Base-by-base conservation (phyloP, 2,329 filamentous ascomycete species). In the Zasmidium cellare region DNA sequence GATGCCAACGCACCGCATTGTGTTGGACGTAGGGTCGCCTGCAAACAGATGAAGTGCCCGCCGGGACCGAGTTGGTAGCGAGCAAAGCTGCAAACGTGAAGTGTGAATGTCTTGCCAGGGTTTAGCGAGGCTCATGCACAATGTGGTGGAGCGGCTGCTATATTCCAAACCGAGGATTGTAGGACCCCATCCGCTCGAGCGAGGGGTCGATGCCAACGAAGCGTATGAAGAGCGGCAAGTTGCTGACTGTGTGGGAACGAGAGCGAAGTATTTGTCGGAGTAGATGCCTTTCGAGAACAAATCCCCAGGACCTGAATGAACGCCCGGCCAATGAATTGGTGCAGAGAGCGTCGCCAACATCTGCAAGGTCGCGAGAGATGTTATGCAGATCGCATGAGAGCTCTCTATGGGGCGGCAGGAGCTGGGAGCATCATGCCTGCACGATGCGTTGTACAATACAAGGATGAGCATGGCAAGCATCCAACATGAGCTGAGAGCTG, bases 301-400 rank as follows among this genome's bases (percentile, higher is more conserved):
- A n/a, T 24, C 18, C 20, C 9, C 46, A 16, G 24, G 20, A 19
- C 25, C 48, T 51, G 16, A 51, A n/a, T 11, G 35, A 6, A 41
- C 5, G 35, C 35, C 35, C n/a, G 35, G 16, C 35, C 35, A 41
- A 41, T 41, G 5, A n/a, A 41, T 14, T n/a, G 14, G 23, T 20
- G 20, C 11, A n/a, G 23, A 28, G 28, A 23, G 24, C 46, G 16
- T 1, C 20, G 46, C 18, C 11, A 48, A 45, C 35, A 45, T 31
- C 50, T 44, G 31, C 50, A 24, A 53, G 50, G 22, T 53, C 51
- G 51, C 51, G 18, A 47, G 5, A 46, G 44, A 53, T 47, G 51
- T 20, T 46, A 35, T 53, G 51, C 51, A 53, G 38, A 45, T 52
- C 35, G 31, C 35, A 51, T 24, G 9, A 45, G 35, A 41, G 35